Base-by-base conservation (phyloP, 208 protist genomes). In the Lotmaria passim region DNA sequence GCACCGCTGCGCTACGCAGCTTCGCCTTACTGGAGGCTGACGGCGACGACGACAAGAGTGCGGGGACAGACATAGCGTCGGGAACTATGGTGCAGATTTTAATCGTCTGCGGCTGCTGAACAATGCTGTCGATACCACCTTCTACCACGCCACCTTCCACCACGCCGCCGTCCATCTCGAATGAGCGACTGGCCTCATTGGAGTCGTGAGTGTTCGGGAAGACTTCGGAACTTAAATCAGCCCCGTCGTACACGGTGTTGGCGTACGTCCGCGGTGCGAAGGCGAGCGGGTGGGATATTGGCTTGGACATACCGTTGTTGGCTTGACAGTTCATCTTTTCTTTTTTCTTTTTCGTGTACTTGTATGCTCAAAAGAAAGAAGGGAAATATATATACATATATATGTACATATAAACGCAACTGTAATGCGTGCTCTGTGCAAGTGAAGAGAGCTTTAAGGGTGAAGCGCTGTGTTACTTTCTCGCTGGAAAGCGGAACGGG, bases 101-200 rank as follows among this genome's bases (percentile, higher is more conserved):
- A 44, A 53, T 53, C 17, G 44, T 51, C 36, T 30, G 17, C 17
- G 26, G 17, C 8, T n/a, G n/a, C n/a, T n/a, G n/a, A n/a, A n/a
- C n/a, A n/a, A n/a, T n/a, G n/a, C n/a, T n/a, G n/a, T n/a, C n/a
- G n/a, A n/a, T n/a, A n/a, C n/a, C n/a, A n/a, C n/a, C n/a, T n/a
- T n/a, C n/a, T n/a, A n/a, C n/a, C n/a, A n/a, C n/a, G n/a, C 21
- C 30, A 11, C 3, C 31, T 26, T 2, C 44, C 2, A 19, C 21
- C 7, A 2, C n/a, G 2, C 6, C 59, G 17, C 19, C 44, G 7
- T n/a, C 30, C 59, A 64, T 53, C 44, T 53, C 59, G 30, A 64
- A 64, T 0, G 59, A 64, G 44, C 59, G 44, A 41, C 43, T 53
- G 14, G 26, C 44, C 24, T 73, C 41, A 11, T 66, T 21, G 17